phyloP scores from a whole-genome alignment of 129 eudicot species.

The Pulicaria dysenterica region DNA sequence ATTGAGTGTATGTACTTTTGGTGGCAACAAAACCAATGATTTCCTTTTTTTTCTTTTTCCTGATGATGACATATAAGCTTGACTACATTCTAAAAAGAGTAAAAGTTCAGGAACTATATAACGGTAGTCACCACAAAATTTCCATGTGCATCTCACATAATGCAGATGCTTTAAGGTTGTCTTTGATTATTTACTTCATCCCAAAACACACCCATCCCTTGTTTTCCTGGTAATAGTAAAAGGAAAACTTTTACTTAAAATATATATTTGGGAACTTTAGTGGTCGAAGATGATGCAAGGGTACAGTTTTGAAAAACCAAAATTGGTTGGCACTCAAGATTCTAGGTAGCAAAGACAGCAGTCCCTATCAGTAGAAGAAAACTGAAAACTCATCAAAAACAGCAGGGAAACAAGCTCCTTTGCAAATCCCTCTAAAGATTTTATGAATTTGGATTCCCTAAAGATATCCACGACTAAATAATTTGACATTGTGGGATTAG shows the following conservation, averaged over 20 bases:
- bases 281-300: not conserved
- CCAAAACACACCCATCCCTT: conserved; percentile 14
- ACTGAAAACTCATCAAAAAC: too few species aligned
- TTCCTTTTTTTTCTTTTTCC: not conserved
- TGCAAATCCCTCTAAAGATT: too few species aligned
- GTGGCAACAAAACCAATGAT: conserved; percentile 5
- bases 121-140: not conserved
- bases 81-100: too few species aligned
- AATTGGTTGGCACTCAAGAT: not conserved
- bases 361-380: too few species aligned
- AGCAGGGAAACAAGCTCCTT: too few species aligned
- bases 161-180: not conserved
- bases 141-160: not conserved
- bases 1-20: not conserved
- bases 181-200: not conserved
- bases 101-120: too few species aligned
- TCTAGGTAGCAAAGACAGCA: too few species aligned
- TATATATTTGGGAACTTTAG: not conserved
- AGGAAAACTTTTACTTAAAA: not conserved
- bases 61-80: too few species aligned
- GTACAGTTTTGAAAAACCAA: not conserved
- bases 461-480: not conserved
- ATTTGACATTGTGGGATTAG: conserved; percentile 4
- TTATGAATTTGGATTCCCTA: too few species aligned
- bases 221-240: not conserved